Percentiles rank a stretch among this genome's conserved stretches.
Conservation (phyloP, 495 filamentous ascomycete species). For the Clavariopsis aquatica region DNA sequence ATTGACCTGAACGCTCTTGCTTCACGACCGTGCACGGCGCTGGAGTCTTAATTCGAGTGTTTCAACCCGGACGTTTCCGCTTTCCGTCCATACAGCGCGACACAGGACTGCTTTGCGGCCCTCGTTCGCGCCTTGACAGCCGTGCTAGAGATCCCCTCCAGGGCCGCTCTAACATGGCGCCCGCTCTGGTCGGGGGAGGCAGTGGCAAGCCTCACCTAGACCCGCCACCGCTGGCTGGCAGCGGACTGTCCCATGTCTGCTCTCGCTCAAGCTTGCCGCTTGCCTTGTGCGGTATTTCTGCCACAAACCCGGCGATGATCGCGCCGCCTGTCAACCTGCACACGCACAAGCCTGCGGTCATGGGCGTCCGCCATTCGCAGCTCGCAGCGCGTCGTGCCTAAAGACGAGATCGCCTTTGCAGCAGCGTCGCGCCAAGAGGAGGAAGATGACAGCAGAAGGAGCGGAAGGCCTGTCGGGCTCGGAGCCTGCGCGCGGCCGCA, state of each 20-base stretch:
- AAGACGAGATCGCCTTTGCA: slow-evolving; percentile 33
- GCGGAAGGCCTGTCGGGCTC: not conserved
- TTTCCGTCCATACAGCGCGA: slow-evolving; percentile 17
- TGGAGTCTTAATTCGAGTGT: slow-evolving; percentile 20
- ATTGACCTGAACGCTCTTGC: not conserved
- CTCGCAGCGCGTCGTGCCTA: slow-evolving; percentile 22
- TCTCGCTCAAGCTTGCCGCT: slow-evolving; percentile 28
- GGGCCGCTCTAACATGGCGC: slow-evolving; percentile 16
- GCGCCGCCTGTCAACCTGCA: slow-evolving; percentile 27
- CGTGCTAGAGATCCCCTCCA: slow-evolving; percentile 12
- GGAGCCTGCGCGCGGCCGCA: slow-evolving; percentile 1
- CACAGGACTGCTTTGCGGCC: slow-evolving; percentile 11
- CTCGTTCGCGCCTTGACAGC: slow-evolving; percentile 29
- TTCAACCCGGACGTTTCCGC: slow-evolving; percentile 36
- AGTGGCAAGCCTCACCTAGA: slow-evolving; percentile 19
- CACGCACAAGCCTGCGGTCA: slow-evolving; percentile 19
- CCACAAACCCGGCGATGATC: slow-evolving; percentile 34
- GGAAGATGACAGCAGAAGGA: slow-evolving; percentile 14
- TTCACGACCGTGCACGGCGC: slow-evolving; percentile 24
- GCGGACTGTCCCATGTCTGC: not conserved
- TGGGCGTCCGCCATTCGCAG: slow-evolving; percentile 2
- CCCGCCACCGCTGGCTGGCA: slow-evolving; percentile 13
- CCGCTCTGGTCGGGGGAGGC: slow-evolving; percentile 17
- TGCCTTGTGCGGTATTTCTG: slow-evolving; percentile 30
- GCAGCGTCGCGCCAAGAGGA: slow-evolving; percentile 12